These are phyloP conservation scores for Curvularia lunata DNA, from an alignment of 2,329 filamentous ascomycete genomes.

Conservation along the genomic window DNA sequence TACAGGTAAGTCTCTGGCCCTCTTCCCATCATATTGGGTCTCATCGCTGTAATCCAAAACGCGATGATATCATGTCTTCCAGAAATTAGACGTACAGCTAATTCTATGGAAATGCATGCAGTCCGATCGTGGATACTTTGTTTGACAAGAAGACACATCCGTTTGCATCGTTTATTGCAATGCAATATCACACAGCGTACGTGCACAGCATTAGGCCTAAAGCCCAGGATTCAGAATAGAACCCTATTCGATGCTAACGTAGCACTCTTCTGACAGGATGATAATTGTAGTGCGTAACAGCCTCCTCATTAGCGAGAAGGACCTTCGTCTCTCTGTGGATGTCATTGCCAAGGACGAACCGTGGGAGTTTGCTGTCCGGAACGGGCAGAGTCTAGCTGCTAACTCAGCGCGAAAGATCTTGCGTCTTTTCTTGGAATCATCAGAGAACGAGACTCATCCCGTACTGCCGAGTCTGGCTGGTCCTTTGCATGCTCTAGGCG, in stretches of 20 bases:
- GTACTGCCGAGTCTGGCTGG: not conserved
- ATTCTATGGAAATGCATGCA: not conserved
- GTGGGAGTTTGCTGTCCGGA: not conserved
- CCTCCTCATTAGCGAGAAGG: not conserved
- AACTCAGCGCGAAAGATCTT: not conserved
- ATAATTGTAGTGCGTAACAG: not conserved
- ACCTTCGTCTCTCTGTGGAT: not conserved
- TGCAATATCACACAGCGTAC: constrained; percentile 1
- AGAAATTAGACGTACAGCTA: not conserved
- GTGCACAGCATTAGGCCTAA: not conserved
- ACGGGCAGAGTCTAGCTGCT: not conserved
- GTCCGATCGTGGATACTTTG: not conserved
- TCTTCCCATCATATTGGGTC: not conserved
- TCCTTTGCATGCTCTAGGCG: not conserved
- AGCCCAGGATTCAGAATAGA: not conserved
- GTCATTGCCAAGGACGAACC: not conserved
- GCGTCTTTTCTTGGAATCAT: not conserved
- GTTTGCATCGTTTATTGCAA: not conserved
- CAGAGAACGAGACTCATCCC: not conserved
- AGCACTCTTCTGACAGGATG: not conserved
- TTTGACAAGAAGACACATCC: not conserved
- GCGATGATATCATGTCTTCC: not conserved
- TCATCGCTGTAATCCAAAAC: not conserved
- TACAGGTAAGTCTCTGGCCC: not conserved
- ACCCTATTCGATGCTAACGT: not conserved